Evolutionary conservation across 208 protist genomes (phyloP).

Genomic region (Acanthamoeba triangularis): DNA sequence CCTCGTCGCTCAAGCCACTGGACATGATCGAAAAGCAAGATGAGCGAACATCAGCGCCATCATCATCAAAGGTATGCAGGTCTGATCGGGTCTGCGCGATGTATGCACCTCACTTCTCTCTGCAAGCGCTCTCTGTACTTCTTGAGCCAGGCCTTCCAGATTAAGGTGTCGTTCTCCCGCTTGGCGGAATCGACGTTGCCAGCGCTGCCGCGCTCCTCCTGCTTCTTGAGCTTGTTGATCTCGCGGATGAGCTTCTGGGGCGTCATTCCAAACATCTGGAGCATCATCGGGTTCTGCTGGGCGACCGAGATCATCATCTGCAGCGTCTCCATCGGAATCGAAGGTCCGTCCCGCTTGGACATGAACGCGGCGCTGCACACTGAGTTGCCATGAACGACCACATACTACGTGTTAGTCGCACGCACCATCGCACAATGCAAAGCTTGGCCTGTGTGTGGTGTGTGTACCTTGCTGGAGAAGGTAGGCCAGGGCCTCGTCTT

Average conservation of each 20-base stretch:
- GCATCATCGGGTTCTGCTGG: slow-evolving; percentile 62
- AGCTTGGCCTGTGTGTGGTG: too few relatives aligned
- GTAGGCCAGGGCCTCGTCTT: slow-evolving; percentile 2
- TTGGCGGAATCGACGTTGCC: neutral
- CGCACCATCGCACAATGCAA: neutral
- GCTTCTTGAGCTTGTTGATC: slow-evolving; percentile 70
- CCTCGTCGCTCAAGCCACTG: neutral
- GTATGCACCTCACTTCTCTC: slow-evolving; percentile 9
- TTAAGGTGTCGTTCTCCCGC: neutral
- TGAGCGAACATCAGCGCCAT: too few relatives aligned
- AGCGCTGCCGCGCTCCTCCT: neutral
- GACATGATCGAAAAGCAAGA: too few relatives aligned
- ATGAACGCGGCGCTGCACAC: slow-evolving; percentile 42
- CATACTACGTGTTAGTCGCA: too few relatives aligned
- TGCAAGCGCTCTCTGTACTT: slow-evolving; percentile 29
- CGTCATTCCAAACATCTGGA: slow-evolving; percentile 50
- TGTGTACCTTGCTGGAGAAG: neutral
- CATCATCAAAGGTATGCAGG: neutral
- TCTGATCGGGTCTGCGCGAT: too few relatives aligned
- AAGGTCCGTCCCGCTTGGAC: slow-evolving; percentile 39
- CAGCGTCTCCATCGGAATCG: slow-evolving; percentile 44
- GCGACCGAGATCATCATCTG: slow-evolving; percentile 48
- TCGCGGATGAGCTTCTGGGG: slow-evolving; percentile 51
- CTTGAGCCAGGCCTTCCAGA: slow-evolving; percentile 61
- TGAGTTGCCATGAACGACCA: too few relatives aligned